phyloP scores from a whole-genome alignment of 805 yeast genomes.

The Metschnikowia baotianmanensis region DNA sequence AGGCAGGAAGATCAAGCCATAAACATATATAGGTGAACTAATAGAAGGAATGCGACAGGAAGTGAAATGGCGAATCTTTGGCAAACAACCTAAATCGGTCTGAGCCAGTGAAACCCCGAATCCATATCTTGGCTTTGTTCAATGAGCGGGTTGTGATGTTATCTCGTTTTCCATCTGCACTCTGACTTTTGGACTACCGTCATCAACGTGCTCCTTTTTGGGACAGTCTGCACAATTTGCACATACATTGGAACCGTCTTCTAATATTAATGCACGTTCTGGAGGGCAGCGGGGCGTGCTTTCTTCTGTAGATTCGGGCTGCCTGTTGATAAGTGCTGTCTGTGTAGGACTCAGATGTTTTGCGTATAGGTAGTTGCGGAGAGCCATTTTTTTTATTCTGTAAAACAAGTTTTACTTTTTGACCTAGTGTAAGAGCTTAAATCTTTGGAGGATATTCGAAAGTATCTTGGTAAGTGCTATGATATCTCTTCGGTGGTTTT shows the following conservation, averaged over 20 bases:
- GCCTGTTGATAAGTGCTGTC: slow-evolving; percentile 19
- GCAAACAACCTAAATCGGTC: no score
- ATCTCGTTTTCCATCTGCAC: slow-evolving; percentile 15
- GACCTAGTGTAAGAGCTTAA: not conserved
- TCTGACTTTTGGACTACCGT: slow-evolving; percentile 14
- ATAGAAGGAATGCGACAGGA: not conserved
- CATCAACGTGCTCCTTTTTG: slow-evolving; percentile 12
- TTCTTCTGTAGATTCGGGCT: slow-evolving; percentile 2
- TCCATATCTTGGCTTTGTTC: not conserved
- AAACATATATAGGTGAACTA: not conserved
- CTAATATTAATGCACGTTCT: slow-evolving; percentile 17
- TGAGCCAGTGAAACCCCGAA: no score
- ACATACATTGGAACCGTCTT: slow-evolving; percentile 27
- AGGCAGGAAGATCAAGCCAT: not conserved
- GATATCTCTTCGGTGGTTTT: no score
- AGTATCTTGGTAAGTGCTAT: no score
- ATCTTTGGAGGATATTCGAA: no score
- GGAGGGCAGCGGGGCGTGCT: slow-evolving; percentile 9
- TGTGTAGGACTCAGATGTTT: slow-evolving; percentile 29
- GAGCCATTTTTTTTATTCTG: slow-evolving; percentile 33
- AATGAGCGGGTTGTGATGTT: slow-evolving; percentile 8
- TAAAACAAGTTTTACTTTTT: no score
- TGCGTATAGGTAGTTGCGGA: slow-evolving; percentile 41
- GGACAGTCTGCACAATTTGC: slow-evolving; percentile 33
- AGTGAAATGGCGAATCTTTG: not conserved